These are phyloP conservation scores for Syzygium oleosum DNA, from an alignment of 345 rosid genomes.

Conservation along the genomic window DNA sequence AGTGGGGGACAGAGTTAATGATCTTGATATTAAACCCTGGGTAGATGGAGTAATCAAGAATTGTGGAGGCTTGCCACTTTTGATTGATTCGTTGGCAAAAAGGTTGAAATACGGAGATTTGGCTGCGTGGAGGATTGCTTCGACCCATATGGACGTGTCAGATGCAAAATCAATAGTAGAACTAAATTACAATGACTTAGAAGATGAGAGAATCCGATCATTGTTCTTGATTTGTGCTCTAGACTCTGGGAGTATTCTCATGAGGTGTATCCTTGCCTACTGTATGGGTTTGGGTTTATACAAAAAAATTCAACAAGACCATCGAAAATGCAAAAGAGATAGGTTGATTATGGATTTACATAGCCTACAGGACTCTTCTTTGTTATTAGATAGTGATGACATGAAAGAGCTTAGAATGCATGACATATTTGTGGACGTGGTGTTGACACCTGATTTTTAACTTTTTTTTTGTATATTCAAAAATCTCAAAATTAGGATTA, in stretches of 20 bases:
- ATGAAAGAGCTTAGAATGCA: rapidly evolving
- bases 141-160: rapidly evolving
- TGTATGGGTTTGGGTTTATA: neutral
- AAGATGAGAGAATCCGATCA: neutral
- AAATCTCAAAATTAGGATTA: no score
- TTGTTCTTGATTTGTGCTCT: neutral
- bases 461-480: no score
- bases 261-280: rapidly evolving
- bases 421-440: neutral
- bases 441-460: no score
- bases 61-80: neutral
- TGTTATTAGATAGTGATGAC: neutral
- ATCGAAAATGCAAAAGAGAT: rapidly evolving
- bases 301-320: rapidly evolving
- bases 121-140: neutral
- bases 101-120: rapidly evolving
- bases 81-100: rapidly evolving
- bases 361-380: neutral
- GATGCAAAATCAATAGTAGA: rapidly evolving
- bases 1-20: rapidly evolving
- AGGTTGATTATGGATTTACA: rapidly evolving
- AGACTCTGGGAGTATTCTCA: rapidly evolving
- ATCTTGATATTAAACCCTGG: rapidly evolving
- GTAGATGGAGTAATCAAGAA: rapidly evolving
- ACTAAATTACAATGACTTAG: neutral